Conservation (phyloP, 1,284 basidiomycete genomes). For the Papiliotrema nemorosa region DNA sequence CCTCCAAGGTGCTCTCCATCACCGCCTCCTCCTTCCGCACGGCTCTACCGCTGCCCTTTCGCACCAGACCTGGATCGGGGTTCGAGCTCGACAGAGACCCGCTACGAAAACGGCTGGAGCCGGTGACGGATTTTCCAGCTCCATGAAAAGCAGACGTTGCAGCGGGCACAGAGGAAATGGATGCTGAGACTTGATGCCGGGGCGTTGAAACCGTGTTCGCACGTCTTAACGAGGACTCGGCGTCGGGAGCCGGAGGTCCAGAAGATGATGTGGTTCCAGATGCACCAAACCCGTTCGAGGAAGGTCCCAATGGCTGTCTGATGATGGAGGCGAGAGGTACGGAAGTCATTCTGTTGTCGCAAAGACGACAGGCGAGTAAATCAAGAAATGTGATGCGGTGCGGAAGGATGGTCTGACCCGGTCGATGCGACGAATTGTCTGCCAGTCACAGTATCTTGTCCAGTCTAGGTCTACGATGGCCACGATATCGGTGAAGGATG, state of each 20-base stretch:
- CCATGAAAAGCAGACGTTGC: slow-evolving; percentile 28
- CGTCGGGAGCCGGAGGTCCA: slow-evolving; percentile 35
- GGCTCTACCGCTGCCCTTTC: slow-evolving; percentile 25
- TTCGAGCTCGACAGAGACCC: slow-evolving; percentile 22
- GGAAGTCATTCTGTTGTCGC: slow-evolving; percentile 9
- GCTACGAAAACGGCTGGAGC: slow-evolving; percentile 20
- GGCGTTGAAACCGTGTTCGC: slow-evolving; percentile 36
- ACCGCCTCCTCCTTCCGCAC: slow-evolving; percentile 31
- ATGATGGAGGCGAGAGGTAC: slow-evolving; percentile 28
- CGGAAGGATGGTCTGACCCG: neutral
- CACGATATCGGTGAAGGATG: neutral
- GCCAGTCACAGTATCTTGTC: too few species aligned
- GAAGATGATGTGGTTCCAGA: slow-evolving; percentile 10
- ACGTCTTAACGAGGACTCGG: slow-evolving; percentile 29
- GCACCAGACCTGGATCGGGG: slow-evolving; percentile 19
- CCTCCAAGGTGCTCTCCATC: slow-evolving; percentile 20
- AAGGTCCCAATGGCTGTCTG: slow-evolving; percentile 43
- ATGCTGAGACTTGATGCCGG: slow-evolving; percentile 26
- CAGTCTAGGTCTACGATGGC: too few species aligned
- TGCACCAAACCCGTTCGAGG: slow-evolving; percentile 23
- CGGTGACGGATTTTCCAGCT: slow-evolving; percentile 1
- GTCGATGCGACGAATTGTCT: too few species aligned
- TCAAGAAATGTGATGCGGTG: neutral
- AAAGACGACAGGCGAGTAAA: neutral
- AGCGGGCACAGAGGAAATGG: slow-evolving; percentile 24